Percentiles rank a stretch among this genome's conserved stretches.
These are phyloP conservation scores for Alternaria sp. DNA, from an alignment of 2,329 filamentous ascomycete genomes.

Conservation along the genomic window DNA sequence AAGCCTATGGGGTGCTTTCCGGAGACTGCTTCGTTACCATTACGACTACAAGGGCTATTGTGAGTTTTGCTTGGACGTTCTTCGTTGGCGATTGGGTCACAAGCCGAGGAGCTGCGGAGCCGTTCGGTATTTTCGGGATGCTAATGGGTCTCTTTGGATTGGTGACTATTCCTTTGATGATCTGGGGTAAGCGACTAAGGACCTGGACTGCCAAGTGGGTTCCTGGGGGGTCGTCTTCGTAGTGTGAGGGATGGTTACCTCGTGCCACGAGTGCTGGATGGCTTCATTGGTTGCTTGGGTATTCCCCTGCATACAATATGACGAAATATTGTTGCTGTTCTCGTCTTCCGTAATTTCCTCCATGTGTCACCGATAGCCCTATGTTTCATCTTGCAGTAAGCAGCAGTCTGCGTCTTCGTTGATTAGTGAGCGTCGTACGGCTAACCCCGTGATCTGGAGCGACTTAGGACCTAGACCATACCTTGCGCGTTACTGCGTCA, in stretches of 20 bases:
- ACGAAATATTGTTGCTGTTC: too few relatives aligned
- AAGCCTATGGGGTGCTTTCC: conserved; percentile 58
- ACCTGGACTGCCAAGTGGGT: conserved; percentile 53
- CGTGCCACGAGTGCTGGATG: background rate
- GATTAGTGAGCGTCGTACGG: too few relatives aligned
- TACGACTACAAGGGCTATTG: conserved; percentile 59
- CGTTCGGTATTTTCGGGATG: conserved; percentile 64
- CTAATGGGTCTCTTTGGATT: conserved; percentile 60
- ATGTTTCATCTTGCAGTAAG: too few relatives aligned
- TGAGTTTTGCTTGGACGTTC: conserved; percentile 65
- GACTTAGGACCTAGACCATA: too few relatives aligned
- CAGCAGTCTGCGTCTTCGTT: too few relatives aligned
- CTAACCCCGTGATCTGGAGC: too few relatives aligned
- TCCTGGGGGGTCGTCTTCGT: conserved; percentile 30
- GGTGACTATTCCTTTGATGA: conserved; percentile 49
- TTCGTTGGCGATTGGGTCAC: conserved; percentile 62
- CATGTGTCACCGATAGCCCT: too few relatives aligned
- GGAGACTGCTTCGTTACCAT: conserved; percentile 65
- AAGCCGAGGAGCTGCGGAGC: conserved; percentile 55
- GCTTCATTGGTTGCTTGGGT: background rate
- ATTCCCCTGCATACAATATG: background rate
- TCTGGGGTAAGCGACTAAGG: conserved; percentile 54
- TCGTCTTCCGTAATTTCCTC: too few relatives aligned
- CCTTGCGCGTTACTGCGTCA: too few relatives aligned
- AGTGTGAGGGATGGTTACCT: background rate